Evolutionary conservation across 2,329 filamentous ascomycete species (phyloP).

Genomic region (Blastomyces silverae): DNA sequence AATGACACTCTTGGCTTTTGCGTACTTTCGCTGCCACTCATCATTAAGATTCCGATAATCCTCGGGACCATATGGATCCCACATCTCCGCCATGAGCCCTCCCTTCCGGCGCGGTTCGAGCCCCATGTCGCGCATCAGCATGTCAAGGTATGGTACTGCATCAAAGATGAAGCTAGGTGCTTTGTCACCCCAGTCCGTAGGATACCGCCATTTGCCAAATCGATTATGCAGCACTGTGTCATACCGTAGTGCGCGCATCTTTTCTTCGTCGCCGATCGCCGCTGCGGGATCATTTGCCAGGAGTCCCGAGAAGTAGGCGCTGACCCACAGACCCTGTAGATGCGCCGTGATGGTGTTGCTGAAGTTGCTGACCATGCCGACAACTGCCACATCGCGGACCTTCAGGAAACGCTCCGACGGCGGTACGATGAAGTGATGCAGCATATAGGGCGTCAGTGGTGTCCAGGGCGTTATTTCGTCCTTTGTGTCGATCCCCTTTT

Average conservation of each 20-base stretch:
- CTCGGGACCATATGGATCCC: slow-evolving; percentile 35
- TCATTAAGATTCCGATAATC: slow-evolving; percentile 40
- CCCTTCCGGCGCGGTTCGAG: slow-evolving; percentile 43
- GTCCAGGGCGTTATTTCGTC: slow-evolving; percentile 13
- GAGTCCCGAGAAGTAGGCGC: slow-evolving; percentile 57
- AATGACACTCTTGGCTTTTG: neutral
- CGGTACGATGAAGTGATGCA: slow-evolving; percentile 45
- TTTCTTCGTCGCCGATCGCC: slow-evolving; percentile 26
- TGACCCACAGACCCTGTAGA: slow-evolving; percentile 54
- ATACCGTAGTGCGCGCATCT: slow-evolving; percentile 33
- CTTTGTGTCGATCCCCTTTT: slow-evolving; percentile 21
- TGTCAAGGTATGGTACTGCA: slow-evolving; percentile 64
- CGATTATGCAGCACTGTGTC: slow-evolving; percentile 59
- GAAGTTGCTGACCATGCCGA: slow-evolving; percentile 41
- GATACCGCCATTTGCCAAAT: slow-evolving; percentile 63
- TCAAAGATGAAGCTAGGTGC: slow-evolving; percentile 65
- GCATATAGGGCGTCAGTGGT: slow-evolving; percentile 36
- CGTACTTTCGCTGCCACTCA: slow-evolving; percentile 31
- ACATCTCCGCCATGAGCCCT: slow-evolving; percentile 30
- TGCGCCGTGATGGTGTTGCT: slow-evolving; percentile 36
- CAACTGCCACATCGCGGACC: slow-evolving; percentile 45
- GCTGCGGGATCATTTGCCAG: slow-evolving; percentile 24
- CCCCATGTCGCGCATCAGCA: slow-evolving; percentile 60
- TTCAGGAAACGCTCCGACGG: slow-evolving; percentile 31
- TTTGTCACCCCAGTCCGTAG: slow-evolving; percentile 46